Evolutionary conservation across 345 rosid genomes (phyloP).

Genomic region (Iberis pinnata): DNA sequence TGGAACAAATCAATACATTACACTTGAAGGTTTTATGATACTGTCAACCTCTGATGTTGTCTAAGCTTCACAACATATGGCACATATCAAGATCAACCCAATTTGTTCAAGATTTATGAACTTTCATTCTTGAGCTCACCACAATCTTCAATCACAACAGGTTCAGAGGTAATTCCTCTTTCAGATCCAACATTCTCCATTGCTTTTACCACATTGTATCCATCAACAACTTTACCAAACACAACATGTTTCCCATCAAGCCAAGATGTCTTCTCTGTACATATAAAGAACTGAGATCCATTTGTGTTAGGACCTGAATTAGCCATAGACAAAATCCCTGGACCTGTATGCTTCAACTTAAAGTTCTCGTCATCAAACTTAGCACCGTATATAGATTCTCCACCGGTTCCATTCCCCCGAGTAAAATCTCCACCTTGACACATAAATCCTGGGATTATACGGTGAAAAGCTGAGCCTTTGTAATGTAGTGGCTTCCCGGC

Average conservation of each 20-base stretch:
- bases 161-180: conserved; percentile 37
- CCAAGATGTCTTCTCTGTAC: conserved; percentile 67
- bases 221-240: conserved; percentile 82
- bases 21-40: too few species aligned
- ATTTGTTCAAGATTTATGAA: too few species aligned
- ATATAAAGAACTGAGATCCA: conserved; percentile 89
- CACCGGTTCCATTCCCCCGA: conserved; percentile 82
- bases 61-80: too few species aligned
- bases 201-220: conserved; percentile 52
- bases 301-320: conserved; percentile 68
- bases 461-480: conserved; percentile 77
- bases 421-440: conserved; percentile 94
- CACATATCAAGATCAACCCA: too few species aligned
- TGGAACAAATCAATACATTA: too few species aligned
- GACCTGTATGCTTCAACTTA: conserved; percentile 61
- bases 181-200: conserved; percentile 69
- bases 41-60: too few species aligned
- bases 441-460: conserved; percentile 83
- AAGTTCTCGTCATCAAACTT: conserved; percentile 80
- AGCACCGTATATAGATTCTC: conserved; percentile 66
- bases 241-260: conserved; percentile 88
- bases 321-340: conserved; percentile 75
- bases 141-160: conserved; percentile 64
- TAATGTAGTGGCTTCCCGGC: conserved; percentile 58
- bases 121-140: conserved; percentile 51